Conservation (phyloP, 345 rosid species). For the Eucalyptus erythrocorys region DNA sequence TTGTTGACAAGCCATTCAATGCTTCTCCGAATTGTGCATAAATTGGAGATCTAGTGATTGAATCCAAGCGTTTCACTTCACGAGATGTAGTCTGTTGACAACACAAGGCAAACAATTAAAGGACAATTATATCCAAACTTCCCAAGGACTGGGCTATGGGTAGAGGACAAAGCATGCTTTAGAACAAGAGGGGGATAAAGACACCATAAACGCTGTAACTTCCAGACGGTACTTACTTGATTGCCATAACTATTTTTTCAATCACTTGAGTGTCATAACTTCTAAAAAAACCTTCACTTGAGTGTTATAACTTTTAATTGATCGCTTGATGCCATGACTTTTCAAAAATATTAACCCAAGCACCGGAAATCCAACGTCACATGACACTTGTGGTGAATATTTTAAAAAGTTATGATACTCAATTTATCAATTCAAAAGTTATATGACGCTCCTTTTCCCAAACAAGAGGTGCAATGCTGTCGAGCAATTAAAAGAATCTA, state of each 20-base stretch:
- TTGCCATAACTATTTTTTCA: background rate
- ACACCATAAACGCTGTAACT: background rate
- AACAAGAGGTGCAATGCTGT: background rate
- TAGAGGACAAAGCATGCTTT: background rate
- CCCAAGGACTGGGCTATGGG: background rate
- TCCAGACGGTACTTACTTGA: background rate
- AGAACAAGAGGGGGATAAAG: background rate
- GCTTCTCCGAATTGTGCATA: slow-evolving; percentile 99
- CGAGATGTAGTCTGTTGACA: slow-evolving; percentile 71
- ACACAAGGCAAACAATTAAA: background rate
- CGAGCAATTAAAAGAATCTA: background rate
- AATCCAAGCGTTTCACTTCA: slow-evolving; percentile 89
- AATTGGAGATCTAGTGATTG: slow-evolving; percentile 76
- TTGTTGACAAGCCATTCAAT: slow-evolving; percentile 73
- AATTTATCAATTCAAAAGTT: background rate
- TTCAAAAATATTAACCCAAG: background rate
- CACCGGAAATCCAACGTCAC: background rate
- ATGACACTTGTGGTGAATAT: background rate
- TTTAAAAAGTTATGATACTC: background rate
- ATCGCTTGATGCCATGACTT: too few relatives aligned
- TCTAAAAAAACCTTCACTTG: background rate
- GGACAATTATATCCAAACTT: background rate
- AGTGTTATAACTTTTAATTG: background rate
- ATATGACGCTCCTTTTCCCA: background rate
- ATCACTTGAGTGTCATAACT: background rate